Conservation (phyloP, 371 early-diverging fungal species). For the Funneliformis caledonium region DNA sequence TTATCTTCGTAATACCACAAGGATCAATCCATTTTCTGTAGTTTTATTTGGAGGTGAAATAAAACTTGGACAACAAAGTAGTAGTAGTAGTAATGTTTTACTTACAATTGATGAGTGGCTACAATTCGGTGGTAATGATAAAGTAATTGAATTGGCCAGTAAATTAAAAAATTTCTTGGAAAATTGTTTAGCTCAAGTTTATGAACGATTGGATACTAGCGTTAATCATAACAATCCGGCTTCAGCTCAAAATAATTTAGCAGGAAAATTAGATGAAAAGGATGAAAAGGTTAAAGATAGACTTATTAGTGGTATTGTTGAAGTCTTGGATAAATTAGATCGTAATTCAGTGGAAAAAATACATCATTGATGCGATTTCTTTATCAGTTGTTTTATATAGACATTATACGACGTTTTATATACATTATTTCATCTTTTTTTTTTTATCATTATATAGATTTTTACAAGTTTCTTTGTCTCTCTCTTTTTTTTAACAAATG, state of each 20-base stretch:
- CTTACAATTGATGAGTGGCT: constrained; percentile 35
- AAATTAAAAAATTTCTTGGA: constrained; percentile 21
- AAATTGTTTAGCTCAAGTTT: constrained; percentile 28
- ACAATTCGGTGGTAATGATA: constrained; percentile 12
- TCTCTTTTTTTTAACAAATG: too few species aligned
- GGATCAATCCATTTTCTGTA: constrained; percentile 49
- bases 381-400: too few species aligned
- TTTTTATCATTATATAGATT: too few species aligned
- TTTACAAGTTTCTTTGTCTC: too few species aligned
- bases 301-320: constrained; percentile 28
- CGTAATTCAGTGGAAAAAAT: not conserved
- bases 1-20: constrained; percentile 50
- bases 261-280: not conserved
- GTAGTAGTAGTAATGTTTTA: not conserved
- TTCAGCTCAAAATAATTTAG: not conserved
- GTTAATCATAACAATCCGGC: not conserved
- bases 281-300: constrained; percentile 13
- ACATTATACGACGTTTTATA: too few species aligned
- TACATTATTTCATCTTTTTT: too few species aligned
- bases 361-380: not conserved
- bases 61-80: not conserved
- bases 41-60: constrained; percentile 45
- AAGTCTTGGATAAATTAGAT: constrained; percentile 17
- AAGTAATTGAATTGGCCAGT: not conserved
- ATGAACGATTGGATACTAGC: constrained; percentile 17